A percentile compares a stretch with the other conserved stretches of the same genome.
Evolutionary conservation across 140 eudicot genomes (phyloP).

Genomic region (Anethum foeniculum): DNA sequence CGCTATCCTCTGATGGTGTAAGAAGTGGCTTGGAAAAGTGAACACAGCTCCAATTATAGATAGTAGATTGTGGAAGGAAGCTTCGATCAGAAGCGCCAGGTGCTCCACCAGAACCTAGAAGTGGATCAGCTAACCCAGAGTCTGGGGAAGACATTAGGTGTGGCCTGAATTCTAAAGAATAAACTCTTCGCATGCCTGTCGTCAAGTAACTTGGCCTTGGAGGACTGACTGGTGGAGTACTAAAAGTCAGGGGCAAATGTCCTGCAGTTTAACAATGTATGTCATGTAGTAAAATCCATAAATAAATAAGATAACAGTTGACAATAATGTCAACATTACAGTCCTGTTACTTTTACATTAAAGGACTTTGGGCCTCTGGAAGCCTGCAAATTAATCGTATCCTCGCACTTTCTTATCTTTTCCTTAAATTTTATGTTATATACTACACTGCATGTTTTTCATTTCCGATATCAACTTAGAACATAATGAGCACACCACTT

Average conservation of each 20-base stretch:
- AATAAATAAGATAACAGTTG: not conserved
- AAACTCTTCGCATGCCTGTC: conserved; percentile 74
- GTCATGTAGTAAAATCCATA: not conserved
- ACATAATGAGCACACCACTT: not conserved
- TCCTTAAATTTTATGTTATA: not conserved
- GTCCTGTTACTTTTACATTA: not conserved
- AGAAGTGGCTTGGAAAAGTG: conserved; percentile 96
- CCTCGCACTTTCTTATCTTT: not conserved
- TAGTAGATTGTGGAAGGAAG: conserved; percentile 84
- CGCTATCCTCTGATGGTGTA: conserved; percentile 67
- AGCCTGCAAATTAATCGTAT: not conserved
- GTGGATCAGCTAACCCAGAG: conserved; percentile 91
- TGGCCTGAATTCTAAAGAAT: conserved; percentile 87
- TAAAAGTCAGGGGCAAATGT: conserved; percentile 61
- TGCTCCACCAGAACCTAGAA: conserved; percentile 59
- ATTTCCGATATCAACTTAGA: not conserved
- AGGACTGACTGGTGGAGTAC: conserved; percentile 99
- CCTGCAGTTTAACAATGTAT: conserved; percentile 24
- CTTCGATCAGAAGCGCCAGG: conserved; percentile 66
- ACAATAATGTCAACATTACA: not conserved
- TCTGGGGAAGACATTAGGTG: conserved; percentile 62
- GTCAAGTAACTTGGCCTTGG: conserved; percentile 83
- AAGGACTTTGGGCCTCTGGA: not conserved
- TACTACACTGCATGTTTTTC: not conserved
- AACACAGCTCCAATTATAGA: conserved; percentile 96